These are phyloP conservation scores for Crucihimalaya himalaica DNA, from an alignment of 345 rosid species.

Conservation along the genomic window DNA sequence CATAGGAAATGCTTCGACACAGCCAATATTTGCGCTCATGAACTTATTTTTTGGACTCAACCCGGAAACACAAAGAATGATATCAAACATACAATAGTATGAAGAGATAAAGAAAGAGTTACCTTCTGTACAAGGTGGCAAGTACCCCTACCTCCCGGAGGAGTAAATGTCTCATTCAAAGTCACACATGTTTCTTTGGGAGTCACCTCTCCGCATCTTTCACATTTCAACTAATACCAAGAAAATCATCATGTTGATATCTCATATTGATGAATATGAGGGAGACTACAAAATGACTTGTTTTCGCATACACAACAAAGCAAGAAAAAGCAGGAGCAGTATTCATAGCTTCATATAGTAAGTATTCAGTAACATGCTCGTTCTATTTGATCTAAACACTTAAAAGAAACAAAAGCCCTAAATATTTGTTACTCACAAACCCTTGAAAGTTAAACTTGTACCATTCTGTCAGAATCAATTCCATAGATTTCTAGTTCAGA, in stretches of 20 bases:
- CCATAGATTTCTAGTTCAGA: neutral
- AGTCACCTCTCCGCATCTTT: slow-evolving; percentile 76
- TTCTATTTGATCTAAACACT: neutral
- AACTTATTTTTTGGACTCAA: neutral
- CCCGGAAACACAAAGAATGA: slow-evolving; percentile 2
- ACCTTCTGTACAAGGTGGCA: slow-evolving; percentile 90
- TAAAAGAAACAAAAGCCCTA: neutral
- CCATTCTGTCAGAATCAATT: neutral
- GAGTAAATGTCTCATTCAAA: slow-evolving; percentile 62
- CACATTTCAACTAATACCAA: slow-evolving; percentile 65
- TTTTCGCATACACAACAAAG: neutral
- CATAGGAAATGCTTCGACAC: neutral
- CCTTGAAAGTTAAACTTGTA: no score
- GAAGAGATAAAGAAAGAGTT: neutral
- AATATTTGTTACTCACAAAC: no score
- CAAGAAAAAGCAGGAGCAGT: neutral
- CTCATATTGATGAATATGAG: neutral
- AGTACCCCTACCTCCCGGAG: slow-evolving; percentile 58
- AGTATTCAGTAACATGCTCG: neutral
- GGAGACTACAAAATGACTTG: neutral
- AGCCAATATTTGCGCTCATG: neutral
- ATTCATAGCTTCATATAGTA: neutral
- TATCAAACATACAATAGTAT: neutral
- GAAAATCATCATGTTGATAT: neutral
- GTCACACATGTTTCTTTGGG: slow-evolving; percentile 79